A percentile compares a stretch with the other conserved stretches of the same genome.
phyloP scores from a whole-genome alignment of 805 yeast species.

The Candida succiphila region DNA sequence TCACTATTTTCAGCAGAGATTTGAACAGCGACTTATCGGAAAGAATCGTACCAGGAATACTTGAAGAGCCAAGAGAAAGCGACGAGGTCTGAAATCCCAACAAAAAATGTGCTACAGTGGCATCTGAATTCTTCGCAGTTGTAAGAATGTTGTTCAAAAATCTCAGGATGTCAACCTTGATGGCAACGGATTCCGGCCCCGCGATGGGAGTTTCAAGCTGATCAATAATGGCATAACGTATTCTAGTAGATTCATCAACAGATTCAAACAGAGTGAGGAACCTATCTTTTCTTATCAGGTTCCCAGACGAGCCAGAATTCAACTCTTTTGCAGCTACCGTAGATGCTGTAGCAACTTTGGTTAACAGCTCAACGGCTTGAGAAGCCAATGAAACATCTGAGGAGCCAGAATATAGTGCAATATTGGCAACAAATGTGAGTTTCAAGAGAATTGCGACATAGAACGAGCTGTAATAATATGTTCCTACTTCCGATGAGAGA shows the following conservation, averaged over 20 bases:
- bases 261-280: conserved; percentile 64
- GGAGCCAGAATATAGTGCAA: conserved; percentile 67
- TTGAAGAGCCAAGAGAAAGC: conserved; percentile 36
- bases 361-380: conserved; percentile 42
- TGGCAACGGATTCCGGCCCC: conserved; percentile 26
- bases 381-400: conserved; percentile 39
- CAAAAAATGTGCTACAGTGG: conserved; percentile 62
- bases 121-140: conserved; percentile 24
- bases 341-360: conserved; percentile 30
- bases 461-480: conserved; percentile 54
- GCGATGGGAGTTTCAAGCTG: conserved; percentile 44
- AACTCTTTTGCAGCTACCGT: conserved; percentile 31
- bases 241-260: conserved; percentile 67
- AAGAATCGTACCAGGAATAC: conserved; percentile 37
- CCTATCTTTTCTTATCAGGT: conserved; percentile 43
- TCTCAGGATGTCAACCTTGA: conserved; percentile 50
- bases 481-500: conserved; percentile 35
- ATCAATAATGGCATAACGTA: conserved; percentile 61
- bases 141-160: conserved; percentile 44
- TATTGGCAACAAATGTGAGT: conserved; percentile 60
- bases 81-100: conserved; percentile 57
- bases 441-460: conserved; percentile 65
- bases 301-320: conserved; percentile 12
- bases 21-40: conserved; percentile 48
- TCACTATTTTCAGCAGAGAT: conserved; percentile 40